Evolutionary conservation across 2,329 filamentous ascomycete species (phyloP).

Genomic region (Fusarium hainanense): DNA sequence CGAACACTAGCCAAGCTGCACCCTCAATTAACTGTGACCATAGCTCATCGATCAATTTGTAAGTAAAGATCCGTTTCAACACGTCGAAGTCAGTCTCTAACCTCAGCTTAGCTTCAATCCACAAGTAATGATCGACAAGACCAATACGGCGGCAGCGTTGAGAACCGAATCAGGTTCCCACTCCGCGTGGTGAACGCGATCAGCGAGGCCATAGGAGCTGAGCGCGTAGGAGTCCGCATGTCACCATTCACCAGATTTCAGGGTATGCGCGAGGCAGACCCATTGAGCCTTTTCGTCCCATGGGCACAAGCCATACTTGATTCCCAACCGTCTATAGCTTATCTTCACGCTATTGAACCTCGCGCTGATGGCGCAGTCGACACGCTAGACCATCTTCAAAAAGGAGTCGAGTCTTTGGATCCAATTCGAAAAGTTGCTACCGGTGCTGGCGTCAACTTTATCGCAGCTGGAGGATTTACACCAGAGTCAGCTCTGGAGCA

Average conservation of each 20-base stretch:
- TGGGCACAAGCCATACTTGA: conserved; percentile 68
- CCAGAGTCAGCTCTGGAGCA: conserved; percentile 43
- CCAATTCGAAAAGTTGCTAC: conserved; percentile 49
- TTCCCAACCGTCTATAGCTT: conserved; percentile 67
- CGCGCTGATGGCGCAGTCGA: conserved; percentile 59
- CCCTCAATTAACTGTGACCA: background rate
- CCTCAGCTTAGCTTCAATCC: conserved; percentile 48
- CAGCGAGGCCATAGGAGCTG: conserved; percentile 58
- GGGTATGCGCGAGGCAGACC: conserved; percentile 71
- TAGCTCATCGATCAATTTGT: conserved; percentile 67
- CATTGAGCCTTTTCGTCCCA: conserved; percentile 55
- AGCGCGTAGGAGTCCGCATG: conserved; percentile 66
- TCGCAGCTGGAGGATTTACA: conserved; percentile 51
- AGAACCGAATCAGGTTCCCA: conserved; percentile 64
- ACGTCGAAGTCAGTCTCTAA: background rate
- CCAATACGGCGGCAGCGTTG: conserved; percentile 62
- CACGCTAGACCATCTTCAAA: conserved; percentile 40
- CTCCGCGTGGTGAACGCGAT: conserved; percentile 60
- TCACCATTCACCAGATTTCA: conserved; percentile 71
- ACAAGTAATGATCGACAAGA: conserved; percentile 63
- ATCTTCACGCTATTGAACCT: conserved; percentile 70
- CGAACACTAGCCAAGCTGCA: rapidly evolving
- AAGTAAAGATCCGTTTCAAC: background rate
- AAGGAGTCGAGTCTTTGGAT: conserved; percentile 48
- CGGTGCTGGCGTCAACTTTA: conserved; percentile 38